Conservation (phyloP, 352 stramenopile species). For the Phytophthora tentaculata region DNA sequence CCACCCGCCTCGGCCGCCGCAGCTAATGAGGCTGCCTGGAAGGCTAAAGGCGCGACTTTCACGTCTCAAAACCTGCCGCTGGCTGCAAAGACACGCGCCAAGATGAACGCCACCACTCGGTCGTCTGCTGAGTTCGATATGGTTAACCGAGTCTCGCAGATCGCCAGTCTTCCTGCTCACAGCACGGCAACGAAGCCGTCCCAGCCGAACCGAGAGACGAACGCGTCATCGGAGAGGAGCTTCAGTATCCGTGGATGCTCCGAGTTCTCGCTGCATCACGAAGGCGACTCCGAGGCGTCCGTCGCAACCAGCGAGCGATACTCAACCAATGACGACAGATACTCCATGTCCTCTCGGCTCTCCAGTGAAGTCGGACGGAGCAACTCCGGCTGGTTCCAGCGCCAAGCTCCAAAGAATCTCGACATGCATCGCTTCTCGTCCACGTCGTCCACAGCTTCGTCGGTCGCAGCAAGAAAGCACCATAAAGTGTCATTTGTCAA, state of each 20-base stretch:
- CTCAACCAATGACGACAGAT: conserved; percentile 34
- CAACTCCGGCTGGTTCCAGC: conserved; percentile 31
- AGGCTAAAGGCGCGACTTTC: conserved; percentile 29
- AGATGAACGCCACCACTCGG: conserved; percentile 29
- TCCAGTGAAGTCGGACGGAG: conserved; percentile 35
- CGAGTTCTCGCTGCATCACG: conserved; percentile 29
- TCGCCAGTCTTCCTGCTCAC: conserved; percentile 19
- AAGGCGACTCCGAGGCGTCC: conserved; percentile 26
- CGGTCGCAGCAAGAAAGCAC: conserved; percentile 30
- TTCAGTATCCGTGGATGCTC: conserved; percentile 39
- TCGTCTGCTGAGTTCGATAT: conserved; percentile 37
- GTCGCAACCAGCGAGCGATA: conserved; percentile 22
- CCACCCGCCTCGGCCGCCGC: conserved; percentile 10
- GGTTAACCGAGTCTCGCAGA: conserved; percentile 21
- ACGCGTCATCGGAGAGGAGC: conserved; percentile 30
- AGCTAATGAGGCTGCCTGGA: conserved; percentile 23
- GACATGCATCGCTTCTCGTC: conserved; percentile 50
- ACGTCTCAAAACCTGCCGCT: conserved; percentile 35
- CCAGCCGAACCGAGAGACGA: conserved; percentile 26
- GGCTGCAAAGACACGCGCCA: conserved; percentile 17
- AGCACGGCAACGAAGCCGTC: conserved; percentile 1
- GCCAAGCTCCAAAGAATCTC: conserved; percentile 20
- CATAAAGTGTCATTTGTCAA: conserved; percentile 37
- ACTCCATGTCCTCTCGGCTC: conserved; percentile 32
- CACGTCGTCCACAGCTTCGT: conserved; percentile 44